phyloP scores from a whole-genome alignment of 1,139 yeast genomes.

The Cylindricascospora bacillispora region DNA sequence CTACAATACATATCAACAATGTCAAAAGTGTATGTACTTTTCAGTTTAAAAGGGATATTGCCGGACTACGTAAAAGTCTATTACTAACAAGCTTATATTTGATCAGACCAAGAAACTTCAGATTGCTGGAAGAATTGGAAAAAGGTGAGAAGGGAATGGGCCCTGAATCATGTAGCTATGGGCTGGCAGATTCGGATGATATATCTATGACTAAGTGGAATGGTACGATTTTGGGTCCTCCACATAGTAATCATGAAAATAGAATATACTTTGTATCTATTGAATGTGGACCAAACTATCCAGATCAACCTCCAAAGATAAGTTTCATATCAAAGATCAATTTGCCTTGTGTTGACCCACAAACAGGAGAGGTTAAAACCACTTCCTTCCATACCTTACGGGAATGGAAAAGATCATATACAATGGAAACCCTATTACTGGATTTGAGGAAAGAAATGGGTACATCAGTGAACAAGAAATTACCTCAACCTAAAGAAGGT shows the following conservation, averaged over 20 bases:
- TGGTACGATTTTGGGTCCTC: conserved; percentile 94
- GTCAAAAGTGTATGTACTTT: conserved; percentile 31
- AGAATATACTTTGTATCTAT: conserved; percentile 77
- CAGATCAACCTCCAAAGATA: conserved; percentile 78
- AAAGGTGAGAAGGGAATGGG: conserved; percentile 97
- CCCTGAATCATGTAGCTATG: conserved; percentile 92
- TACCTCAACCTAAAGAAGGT: conserved; percentile 89
- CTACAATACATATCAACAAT: no score
- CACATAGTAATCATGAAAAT: conserved; percentile 87
- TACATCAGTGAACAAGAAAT: conserved; percentile 62
- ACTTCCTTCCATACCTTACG: conserved; percentile 56
- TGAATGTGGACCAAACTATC: conserved; percentile 75
- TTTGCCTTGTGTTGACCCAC: conserved; percentile 71
- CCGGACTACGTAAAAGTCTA: no score
- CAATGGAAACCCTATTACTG: conserved; percentile 82
- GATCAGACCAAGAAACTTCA: conserved; percentile 78
- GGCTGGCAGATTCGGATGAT: conserved; percentile 78
- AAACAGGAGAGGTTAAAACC: conserved; percentile 52
- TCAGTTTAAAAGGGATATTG: no score
- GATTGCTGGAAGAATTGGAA: conserved; percentile 87
- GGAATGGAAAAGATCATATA: conserved; percentile 77
- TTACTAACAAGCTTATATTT: no score
- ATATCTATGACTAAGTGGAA: conserved; percentile 90
- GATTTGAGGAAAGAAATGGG: conserved; percentile 90
- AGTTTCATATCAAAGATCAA: conserved; percentile 73